A percentile compares a stretch with the other conserved stretches of the same genome.
phyloP scores from a whole-genome alignment of 208 protist genomes.

The Histomonas meleagridis region DNA sequence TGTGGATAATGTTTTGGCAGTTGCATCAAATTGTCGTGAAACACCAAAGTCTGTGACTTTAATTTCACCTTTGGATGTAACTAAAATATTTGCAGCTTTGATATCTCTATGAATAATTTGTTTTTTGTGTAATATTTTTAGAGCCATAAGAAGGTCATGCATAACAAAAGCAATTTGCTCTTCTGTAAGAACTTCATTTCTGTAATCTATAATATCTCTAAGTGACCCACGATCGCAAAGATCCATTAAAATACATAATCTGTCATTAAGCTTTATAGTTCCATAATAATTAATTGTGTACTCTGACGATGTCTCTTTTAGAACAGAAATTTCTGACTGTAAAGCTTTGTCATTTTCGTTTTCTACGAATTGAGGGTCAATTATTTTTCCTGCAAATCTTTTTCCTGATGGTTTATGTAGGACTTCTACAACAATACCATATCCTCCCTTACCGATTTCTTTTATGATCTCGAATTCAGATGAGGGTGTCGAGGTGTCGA shows the following conservation, averaged over 20 bases:
- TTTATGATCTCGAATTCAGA: not conserved
- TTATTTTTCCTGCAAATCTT: not conserved
- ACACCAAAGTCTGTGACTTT: not conserved
- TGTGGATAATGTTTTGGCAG: not conserved
- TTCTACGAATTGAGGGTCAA: not conserved
- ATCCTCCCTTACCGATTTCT: not conserved
- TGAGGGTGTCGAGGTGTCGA: too few relatives aligned
- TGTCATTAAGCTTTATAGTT: not conserved
- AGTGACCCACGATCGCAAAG: not conserved
- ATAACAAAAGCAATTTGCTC: not conserved
- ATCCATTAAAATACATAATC: not conserved
- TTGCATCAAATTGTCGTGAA: not conserved
- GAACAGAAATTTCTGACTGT: not conserved
- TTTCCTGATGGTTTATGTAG: not conserved
- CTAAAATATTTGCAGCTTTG: not conserved
- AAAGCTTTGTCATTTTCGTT: not conserved
- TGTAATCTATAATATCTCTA: not conserved
- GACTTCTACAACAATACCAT: not conserved
- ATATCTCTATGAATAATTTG: not conserved
- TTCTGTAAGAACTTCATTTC: not conserved
- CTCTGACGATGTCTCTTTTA: not conserved
- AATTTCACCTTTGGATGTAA: not conserved
- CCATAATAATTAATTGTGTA: not conserved
- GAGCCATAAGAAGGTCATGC: not conserved
- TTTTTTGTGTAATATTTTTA: not conserved